Evolutionary conservation across 495 filamentous ascomycete genomes (phyloP).

Genomic region (Penicillium diatomitis): DNA sequence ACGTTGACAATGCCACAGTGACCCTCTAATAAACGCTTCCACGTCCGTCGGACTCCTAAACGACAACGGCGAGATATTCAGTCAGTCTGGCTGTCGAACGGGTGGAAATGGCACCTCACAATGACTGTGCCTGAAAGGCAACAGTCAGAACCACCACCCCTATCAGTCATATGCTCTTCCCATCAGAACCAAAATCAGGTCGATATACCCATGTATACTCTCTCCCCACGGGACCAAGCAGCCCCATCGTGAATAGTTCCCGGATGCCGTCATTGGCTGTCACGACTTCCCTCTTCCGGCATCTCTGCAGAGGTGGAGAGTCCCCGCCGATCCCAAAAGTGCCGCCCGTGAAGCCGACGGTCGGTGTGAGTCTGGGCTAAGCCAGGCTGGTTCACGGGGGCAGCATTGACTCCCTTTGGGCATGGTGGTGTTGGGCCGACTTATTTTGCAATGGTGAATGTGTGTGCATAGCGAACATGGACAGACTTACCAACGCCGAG

Average conservation of each 20-base stretch:
- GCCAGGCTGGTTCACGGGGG: not conserved
- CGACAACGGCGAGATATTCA: too few relatives aligned
- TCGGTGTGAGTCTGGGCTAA: not conserved
- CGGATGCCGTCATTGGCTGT: conserved; percentile 19
- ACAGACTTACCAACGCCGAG: conserved; percentile 63
- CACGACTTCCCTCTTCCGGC: conserved; percentile 20
- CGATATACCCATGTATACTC: too few relatives aligned
- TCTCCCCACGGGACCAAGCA: not conserved
- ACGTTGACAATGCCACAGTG: conserved; percentile 73
- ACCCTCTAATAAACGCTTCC: conserved; percentile 70
- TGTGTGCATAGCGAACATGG: not conserved
- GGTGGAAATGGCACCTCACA: too few relatives aligned
- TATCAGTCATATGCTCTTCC: too few relatives aligned
- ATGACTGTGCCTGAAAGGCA: too few relatives aligned
- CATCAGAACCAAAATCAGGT: too few relatives aligned
- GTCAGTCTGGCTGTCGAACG: too few relatives aligned
- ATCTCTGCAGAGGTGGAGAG: conserved; percentile 9
- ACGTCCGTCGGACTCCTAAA: conserved; percentile 62
- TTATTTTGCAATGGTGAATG: too few relatives aligned
- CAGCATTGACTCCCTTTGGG: too few relatives aligned
- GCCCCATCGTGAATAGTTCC: not conserved
- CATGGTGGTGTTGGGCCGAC: too few relatives aligned
- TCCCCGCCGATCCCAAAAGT: not conserved
- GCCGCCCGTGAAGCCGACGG: not conserved
- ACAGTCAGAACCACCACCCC: too few relatives aligned